A percentile compares a stretch with the other conserved stretches of the same genome.
Evolutionary conservation across 176 grass and related monocot genomes (phyloP).

Genomic region (Cocos nucifera): DNA sequence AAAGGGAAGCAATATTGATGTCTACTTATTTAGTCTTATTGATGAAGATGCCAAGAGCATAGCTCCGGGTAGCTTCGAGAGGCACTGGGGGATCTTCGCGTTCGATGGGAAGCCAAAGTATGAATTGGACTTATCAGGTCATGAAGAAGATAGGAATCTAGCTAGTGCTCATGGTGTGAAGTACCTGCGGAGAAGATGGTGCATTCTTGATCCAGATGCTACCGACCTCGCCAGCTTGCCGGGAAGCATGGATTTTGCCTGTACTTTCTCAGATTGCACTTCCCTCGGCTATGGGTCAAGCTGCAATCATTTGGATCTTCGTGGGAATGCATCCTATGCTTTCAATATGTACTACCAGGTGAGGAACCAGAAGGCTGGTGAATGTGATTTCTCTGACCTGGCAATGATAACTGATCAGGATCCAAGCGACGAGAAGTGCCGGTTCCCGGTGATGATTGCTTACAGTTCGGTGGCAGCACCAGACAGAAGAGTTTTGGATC

Average conservation of each 20-base stretch:
- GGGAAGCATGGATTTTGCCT: constrained; percentile 39
- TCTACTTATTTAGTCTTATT: constrained; percentile 53
- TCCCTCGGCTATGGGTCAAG: constrained; percentile 40
- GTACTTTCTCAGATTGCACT: constrained; percentile 59
- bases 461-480: no score
- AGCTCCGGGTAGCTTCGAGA: constrained; percentile 55
- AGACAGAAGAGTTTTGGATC: no score
- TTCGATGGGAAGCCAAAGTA: constrained; percentile 43
- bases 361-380: constrained; percentile 38
- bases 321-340: constrained; percentile 51
- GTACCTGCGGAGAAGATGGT: constrained; percentile 56
- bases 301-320: constrained; percentile 32
- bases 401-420: constrained; percentile 24
- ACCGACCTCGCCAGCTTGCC: constrained; percentile 6
- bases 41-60: constrained; percentile 64
- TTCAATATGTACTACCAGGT: constrained; percentile 69
- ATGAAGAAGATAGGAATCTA: constrained; percentile 18
- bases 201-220: constrained; percentile 33
- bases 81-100: constrained; percentile 67
- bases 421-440: no score
- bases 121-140: constrained; percentile 28
- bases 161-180: constrained; percentile 27
- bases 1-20: constrained; percentile 32
- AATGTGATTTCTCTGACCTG: constrained; percentile 62
- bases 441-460: no score